A percentile compares a stretch with the other conserved stretches of the same genome.
phyloP scores from a whole-genome alignment of 805 yeast species.

The Yarrowia sp. region DNA sequence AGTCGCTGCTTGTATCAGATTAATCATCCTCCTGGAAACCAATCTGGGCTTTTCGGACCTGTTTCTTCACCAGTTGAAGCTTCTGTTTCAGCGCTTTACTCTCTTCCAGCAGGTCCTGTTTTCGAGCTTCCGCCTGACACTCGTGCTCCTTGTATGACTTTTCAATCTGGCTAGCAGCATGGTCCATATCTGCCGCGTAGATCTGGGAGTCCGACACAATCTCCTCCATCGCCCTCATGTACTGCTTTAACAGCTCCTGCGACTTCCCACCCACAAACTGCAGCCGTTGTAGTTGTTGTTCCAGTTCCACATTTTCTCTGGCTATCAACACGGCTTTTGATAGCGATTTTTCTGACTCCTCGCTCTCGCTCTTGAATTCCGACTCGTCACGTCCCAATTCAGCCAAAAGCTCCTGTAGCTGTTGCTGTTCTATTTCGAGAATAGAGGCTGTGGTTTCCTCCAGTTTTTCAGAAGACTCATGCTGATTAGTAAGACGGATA shows the following conservation, averaged over 20 bases:
- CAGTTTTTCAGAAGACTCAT: conserved; percentile 13
- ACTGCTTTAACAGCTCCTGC: conserved; percentile 25
- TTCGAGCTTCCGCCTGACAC: neutral
- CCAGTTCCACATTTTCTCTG: conserved; percentile 11
- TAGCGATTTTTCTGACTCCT: neutral
- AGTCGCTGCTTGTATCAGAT: neutral
- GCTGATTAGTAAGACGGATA: conserved; percentile 3
- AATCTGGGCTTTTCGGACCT: conserved; percentile 13
- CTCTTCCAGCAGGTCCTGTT: conserved; percentile 16
- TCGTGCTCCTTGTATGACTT: conserved; percentile 30
- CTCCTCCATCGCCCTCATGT: conserved; percentile 31
- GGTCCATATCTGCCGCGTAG: conserved; percentile 21
- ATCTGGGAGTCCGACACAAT: conserved; percentile 22
- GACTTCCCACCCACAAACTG: conserved; percentile 32
- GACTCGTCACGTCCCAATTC: conserved; percentile 18
- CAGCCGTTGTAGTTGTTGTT: conserved; percentile 25
- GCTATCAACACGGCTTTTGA: conserved; percentile 6
- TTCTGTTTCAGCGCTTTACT: conserved; percentile 4
- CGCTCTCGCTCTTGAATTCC: conserved; percentile 13
- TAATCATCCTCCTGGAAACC: conserved; percentile 18
- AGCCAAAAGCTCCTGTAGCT: neutral
- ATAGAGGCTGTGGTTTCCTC: conserved; percentile 14
- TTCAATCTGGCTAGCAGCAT: conserved; percentile 10
- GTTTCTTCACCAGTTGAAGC: conserved; percentile 4
- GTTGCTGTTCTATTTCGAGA: conserved; percentile 22